Percentiles rank a stretch among this genome's conserved stretches.
Evolutionary conservation across 345 rosid species (phyloP).

Genomic region (Physaria fendleri): DNA sequence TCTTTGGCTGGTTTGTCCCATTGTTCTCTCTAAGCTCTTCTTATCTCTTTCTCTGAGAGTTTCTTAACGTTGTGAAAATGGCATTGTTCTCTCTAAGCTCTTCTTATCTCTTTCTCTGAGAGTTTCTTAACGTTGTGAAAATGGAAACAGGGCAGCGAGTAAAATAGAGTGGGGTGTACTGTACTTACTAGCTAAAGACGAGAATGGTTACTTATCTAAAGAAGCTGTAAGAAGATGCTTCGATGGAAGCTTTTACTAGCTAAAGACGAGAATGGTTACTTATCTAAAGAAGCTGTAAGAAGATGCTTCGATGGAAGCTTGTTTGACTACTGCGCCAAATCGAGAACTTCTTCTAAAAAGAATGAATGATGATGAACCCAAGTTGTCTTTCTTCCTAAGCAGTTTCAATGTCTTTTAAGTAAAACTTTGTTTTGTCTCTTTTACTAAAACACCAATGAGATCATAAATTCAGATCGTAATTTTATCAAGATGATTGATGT

Average conservation of each 20-base stretch:
- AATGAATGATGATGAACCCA: constrained; percentile 18
- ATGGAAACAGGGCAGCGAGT: constrained; percentile 35
- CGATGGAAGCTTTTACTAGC: constrained; percentile 62
- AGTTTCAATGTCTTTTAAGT: not conserved
- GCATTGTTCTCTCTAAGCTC: not conserved
- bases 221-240: constrained; percentile 58
- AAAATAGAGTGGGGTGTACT: constrained; percentile 55
- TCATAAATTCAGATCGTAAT: not conserved
- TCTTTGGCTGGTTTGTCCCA: constrained; percentile 42
- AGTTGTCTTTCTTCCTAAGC: not conserved
- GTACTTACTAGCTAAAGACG: constrained; percentile 47
- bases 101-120: not conserved
- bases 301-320: constrained; percentile 64
- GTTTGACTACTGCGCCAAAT: constrained; percentile 51
- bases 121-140: not conserved
- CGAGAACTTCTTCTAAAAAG: constrained; percentile 22
- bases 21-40: not conserved
- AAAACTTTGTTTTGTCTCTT: constrained; percentile 10
- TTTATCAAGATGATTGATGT: too few relatives aligned
- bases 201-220: constrained; percentile 50
- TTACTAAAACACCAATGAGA: not conserved
- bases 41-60: not conserved
- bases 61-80: not conserved
- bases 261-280: constrained; percentile 47
- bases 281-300: constrained; percentile 56